phyloP scores from a whole-genome alignment of 1,284 basidiomycete genomes.

The Athelia psychrophila region DNA sequence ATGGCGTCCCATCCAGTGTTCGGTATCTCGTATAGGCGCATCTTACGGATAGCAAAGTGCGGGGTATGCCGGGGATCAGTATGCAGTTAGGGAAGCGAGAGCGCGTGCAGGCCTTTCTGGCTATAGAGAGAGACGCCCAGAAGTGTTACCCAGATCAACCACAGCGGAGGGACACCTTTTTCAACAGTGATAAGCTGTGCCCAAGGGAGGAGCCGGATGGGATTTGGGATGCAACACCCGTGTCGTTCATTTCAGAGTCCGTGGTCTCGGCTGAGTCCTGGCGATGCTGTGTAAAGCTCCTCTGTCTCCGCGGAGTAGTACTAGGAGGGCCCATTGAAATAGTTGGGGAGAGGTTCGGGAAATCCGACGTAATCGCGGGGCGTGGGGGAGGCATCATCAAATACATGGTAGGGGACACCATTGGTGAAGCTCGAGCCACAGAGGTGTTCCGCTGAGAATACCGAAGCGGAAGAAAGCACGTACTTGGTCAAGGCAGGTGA shows the following conservation, averaged over 20 bases:
- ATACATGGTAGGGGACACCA: neutral
- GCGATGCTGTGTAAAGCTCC: neutral
- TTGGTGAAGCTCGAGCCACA: neutral
- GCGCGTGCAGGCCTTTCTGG: conserved; percentile 45
- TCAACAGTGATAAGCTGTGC: neutral
- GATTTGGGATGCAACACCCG: conserved; percentile 22
- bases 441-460: neutral
- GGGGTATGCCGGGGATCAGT: conserved; percentile 71
- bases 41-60: conserved; percentile 71
- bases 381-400: neutral
- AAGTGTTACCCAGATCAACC: conserved; percentile 51
- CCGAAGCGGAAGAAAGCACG: conserved; percentile 15
- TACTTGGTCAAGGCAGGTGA: conserved; percentile 35
- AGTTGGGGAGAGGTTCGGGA: neutral
- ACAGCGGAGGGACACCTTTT: conserved; percentile 56
- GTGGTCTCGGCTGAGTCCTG: neutral
- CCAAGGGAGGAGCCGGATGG: conserved; percentile 24
- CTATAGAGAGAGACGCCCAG: conserved; percentile 63
- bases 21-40: conserved; percentile 86
- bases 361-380: neutral
- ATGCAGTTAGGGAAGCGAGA: conserved; percentile 59
- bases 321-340: too few species aligned
- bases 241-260: neutral
- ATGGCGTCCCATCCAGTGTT: conserved; percentile 83
- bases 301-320: too few species aligned